Conservation (phyloP, 1,284 basidiomycete genomes). For the Ceratobasidium sp. region DNA sequence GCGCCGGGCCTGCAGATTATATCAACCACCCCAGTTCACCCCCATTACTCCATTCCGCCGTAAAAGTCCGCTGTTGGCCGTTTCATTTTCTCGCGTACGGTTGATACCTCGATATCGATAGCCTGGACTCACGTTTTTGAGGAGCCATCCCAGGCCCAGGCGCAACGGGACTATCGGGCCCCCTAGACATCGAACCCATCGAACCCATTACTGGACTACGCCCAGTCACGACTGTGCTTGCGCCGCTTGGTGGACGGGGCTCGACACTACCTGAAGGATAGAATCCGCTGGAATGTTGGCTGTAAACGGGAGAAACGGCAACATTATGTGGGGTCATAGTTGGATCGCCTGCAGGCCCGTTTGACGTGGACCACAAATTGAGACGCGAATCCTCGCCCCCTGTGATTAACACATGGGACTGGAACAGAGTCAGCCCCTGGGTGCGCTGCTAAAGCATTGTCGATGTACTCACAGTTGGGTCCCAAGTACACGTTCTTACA, state of each 20-base stretch:
- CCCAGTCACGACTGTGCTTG: conserved; percentile 10
- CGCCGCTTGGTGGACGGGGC: conserved; percentile 25
- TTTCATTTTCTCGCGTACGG: conserved; percentile 35
- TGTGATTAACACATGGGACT: conserved; percentile 61
- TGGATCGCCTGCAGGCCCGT: neutral
- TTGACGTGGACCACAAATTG: conserved; percentile 55
- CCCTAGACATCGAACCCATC: conserved; percentile 6
- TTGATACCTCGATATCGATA: conserved; percentile 32
- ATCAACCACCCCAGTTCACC: neutral
- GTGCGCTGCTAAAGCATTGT: conserved; percentile 35
- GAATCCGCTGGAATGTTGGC: conserved; percentile 27
- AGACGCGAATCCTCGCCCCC: conserved; percentile 70
- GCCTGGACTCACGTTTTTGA: conserved; percentile 34
- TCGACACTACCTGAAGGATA: conserved; percentile 34
- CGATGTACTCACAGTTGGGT: conserved; percentile 57
- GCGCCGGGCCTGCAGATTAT: conserved; percentile 31
- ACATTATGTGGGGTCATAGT: conserved; percentile 27
- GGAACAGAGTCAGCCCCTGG: conserved; percentile 15
- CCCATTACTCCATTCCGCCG: neutral
- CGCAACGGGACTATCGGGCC: conserved; percentile 35
- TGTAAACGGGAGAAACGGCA: conserved; percentile 28
- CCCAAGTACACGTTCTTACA: conserved; percentile 64
- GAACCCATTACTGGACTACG: conserved; percentile 26
- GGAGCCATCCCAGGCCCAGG: conserved; percentile 24
- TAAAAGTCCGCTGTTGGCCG: neutral